These are phyloP conservation scores for Lactarius deliciosus DNA, from an alignment of 768 basidiomycete species.

Conservation along the genomic window DNA sequence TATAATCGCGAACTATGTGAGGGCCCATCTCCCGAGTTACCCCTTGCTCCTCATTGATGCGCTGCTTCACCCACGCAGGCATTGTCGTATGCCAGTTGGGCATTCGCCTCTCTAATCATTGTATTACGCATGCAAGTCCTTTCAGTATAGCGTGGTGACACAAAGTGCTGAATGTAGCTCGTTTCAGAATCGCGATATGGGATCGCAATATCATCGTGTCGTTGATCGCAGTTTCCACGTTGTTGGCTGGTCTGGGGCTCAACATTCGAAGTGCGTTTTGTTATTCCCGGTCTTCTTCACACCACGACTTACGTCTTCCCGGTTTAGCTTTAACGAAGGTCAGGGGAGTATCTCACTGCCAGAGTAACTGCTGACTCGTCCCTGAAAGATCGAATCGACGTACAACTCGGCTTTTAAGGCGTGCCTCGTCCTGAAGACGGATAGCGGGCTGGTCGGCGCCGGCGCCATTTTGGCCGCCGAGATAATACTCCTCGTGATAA, in stretches of 20 bases:
- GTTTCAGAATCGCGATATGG: conserved; percentile 14
- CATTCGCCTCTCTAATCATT: conserved; percentile 9
- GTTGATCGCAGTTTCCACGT: not conserved
- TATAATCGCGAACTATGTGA: not conserved
- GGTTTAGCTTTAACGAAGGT: not conserved
- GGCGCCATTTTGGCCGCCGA: not conserved
- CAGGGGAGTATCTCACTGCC: not conserved
- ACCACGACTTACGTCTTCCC: not conserved
- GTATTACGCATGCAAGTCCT: conserved; percentile 6
- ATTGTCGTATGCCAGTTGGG: not conserved
- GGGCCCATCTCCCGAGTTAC: not conserved
- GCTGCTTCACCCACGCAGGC: not conserved
- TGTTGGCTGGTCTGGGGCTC: not conserved
- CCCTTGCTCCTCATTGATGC: not conserved
- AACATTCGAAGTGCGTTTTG: conserved; percentile 4
- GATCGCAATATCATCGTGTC: not conserved
- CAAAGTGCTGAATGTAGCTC: not conserved
- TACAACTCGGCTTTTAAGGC: not conserved
- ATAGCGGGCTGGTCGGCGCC: not conserved
- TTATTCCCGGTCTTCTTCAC: not conserved
- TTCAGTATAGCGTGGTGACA: too few relatives aligned
- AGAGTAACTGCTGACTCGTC: not conserved
- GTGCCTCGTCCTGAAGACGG: not conserved
- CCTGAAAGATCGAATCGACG: not conserved
- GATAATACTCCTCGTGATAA: not conserved